Evolutionary conservation across 208 protist genomes (phyloP), one percentile per base, ranked within the genome.

Genomic region (Trypanosoma caninum): DNA sequence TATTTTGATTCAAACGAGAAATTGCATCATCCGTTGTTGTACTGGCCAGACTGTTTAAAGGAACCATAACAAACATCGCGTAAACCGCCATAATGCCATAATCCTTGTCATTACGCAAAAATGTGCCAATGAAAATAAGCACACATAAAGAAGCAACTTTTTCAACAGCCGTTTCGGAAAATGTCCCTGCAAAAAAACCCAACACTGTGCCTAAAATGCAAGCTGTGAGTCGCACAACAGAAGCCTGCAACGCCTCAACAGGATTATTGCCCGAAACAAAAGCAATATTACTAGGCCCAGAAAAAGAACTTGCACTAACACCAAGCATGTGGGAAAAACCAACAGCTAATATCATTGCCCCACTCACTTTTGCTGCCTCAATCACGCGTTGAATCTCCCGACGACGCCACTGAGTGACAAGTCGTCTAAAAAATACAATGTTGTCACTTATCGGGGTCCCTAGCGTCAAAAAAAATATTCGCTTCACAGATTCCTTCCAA

Each of bases 1-100:
- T 95, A 74, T 89, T 93, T 62, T 95, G 85, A 56, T 95, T 89
- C 83, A 95, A 93, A 52, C 85, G 82, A 44, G 69, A 34, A n/a
- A 91, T 72, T 27, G 82, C 86, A 59, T 90, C 81, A 22, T 72
- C 69, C 8, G 84, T 69, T 35, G 82, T 89, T 22, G 76, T 79
- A 55, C 51, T 25, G 0, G 65, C 31, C 34, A 90, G 76, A n/a
- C 70, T 78, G 60, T 89, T 57, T 18, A 91, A 74, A 4, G 89
- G 83, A 54, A 95, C 86, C 61, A 90, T 69, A 51, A 95, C 85
- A 62, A 95, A 93, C 82, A 87, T 89, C 34, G 74, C 85, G 73
- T 93, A 95, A 30, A 95, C 70, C 25, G 76, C 71, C 78, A 95
- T 90, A 58, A 93, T 72, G 57, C 85, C 82, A 70, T 91, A 95